phyloP scores from a whole-genome alignment of 805 yeast species.

The Candida sakaeoensis region DNA sequence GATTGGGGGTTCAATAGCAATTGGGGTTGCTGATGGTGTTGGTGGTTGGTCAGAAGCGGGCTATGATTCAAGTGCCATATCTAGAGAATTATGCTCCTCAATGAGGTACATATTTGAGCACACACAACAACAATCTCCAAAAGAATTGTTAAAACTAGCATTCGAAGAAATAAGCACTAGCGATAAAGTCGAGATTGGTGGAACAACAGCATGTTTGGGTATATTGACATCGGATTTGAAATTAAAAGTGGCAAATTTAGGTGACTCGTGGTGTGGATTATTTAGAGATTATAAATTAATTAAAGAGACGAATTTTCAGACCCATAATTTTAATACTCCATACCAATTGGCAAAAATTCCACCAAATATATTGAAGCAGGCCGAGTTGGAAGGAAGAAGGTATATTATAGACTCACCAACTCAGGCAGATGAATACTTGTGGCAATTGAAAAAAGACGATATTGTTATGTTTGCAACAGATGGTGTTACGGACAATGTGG shows the following conservation, averaged over 20 bases:
- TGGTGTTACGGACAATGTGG: conserved; percentile 86
- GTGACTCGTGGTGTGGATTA: conserved; percentile 93
- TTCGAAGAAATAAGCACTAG: conserved; percentile 50
- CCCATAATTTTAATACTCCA: conserved; percentile 89
- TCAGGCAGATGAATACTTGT: conserved; percentile 62
- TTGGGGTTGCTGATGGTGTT: conserved; percentile 95
- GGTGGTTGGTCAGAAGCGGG: conserved; percentile 97
- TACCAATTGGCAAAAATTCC: conserved; percentile 88
- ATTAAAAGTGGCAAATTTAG: conserved; percentile 72
- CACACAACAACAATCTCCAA: conserved; percentile 30
- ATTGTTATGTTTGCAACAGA: conserved; percentile 85
- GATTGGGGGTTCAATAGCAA: conserved; percentile 43
- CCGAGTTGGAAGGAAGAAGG: conserved; percentile 51
- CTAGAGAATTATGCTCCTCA: conserved; percentile 68
- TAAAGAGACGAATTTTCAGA: conserved; percentile 69
- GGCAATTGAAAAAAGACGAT: conserved; percentile 68
- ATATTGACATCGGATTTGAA: conserved; percentile 54
- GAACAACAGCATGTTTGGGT: conserved; percentile 90
- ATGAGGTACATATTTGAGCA: conserved; percentile 39
- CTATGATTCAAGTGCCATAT: conserved; percentile 81
- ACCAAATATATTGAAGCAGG: conserved; percentile 47
- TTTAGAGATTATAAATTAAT: conserved; percentile 64
- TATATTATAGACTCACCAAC: conserved; percentile 70
- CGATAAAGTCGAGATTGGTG: conserved; percentile 77
- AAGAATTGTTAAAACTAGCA: conserved; percentile 50